Evolutionary conservation across 441 rosid genomes (phyloP).

Genomic region (Breynia disticha): DNA sequence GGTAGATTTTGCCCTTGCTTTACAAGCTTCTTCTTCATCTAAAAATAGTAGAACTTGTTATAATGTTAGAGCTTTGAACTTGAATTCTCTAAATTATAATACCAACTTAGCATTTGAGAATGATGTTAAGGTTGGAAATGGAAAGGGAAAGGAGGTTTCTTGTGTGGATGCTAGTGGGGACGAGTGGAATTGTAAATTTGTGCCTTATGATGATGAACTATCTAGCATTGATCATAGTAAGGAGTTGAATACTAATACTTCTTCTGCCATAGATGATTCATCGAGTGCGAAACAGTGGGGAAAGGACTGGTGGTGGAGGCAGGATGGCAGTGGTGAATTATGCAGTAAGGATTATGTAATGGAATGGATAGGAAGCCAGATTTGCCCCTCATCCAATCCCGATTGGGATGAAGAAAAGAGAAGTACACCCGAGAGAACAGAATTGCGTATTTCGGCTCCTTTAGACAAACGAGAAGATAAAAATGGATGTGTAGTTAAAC

Average conservation of each 20-base stretch:
- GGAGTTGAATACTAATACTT: conserved; percentile 41
- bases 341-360: conserved; percentile 88
- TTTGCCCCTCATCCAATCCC: conserved; percentile 53
- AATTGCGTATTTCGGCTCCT: conserved; percentile 29
- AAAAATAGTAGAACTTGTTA: conserved; percentile 49
- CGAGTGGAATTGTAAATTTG: conserved; percentile 54
- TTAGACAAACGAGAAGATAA: conserved; percentile 36
- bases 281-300: conserved; percentile 72
- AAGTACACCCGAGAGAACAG: conserved; percentile 31
- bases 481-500: conserved; percentile 26
- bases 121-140: conserved; percentile 28
- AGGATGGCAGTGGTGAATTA: conserved; percentile 85
- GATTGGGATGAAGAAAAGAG: conserved; percentile 78
- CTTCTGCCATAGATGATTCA: conserved; percentile 30
- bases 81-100: conserved; percentile 38
- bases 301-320: conserved; percentile 99
- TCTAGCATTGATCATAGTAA: conserved; percentile 41
- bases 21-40: conserved; percentile 90
- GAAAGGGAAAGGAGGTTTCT: conserved; percentile 69
- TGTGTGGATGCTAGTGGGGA: conserved; percentile 35
- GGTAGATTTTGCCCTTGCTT: conserved; percentile 88
- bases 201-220: conserved; percentile 46
- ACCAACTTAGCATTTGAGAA: conserved; percentile 28
- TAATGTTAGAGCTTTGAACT: conserved; percentile 46
- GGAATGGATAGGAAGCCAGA: conserved; percentile 99